Base-by-base conservation (phyloP, 2,329 filamentous ascomycete genomes). In the Pleoardoris graminearum region DNA sequence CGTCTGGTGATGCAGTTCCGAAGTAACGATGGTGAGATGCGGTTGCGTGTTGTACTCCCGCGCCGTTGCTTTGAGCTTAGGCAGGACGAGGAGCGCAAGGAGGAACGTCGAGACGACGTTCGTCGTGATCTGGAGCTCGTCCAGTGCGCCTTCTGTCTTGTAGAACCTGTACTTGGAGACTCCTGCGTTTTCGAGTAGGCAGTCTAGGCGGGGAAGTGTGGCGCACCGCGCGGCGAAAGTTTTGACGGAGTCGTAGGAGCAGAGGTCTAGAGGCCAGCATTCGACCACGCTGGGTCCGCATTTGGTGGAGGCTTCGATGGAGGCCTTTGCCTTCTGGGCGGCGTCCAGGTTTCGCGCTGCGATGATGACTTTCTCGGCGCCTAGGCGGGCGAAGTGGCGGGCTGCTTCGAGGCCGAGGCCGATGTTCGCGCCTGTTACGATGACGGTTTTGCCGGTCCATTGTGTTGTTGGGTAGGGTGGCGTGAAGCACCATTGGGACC, bases 341-440 rank as follows among this genome's bases (percentile, higher is more conserved):
- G 78, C 79, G 29, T 68, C 62, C 7, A 64, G 17, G 35, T 54
- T 72, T 2, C 79, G 75, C 25, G 75, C 73, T 3, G 75, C 76
- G 19, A 80, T 62, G 54, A 80, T 79, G 35, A 80, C 63, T 30
- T 70, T 74, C 2, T 65, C 62, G 12, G 73, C 71, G 12, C 71
- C 68, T 4, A 79, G 68, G 0, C 62, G 55, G 1, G 74, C 70
- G 37, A 78, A 69, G 53, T 78, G 76, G 1, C 65, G 65, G 0
- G 73, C 72, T 2, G 77, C 75, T 63, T 80, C 76, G 37, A 72
- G 68, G 17, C 78, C 78, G 0, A 80, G 69, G 2, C 77, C 78
- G 7, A 68, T 66, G 50, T 80, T 80, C 10, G 74, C 69, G 37
- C 79, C 78, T 0, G 78, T 81, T 1, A 80, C 71, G 33, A 80